Evolutionary conservation across 495 filamentous ascomycete species (phyloP), one percentile per base, ranked within the genome.

Genomic region (Neurospora tetraspora): DNA sequence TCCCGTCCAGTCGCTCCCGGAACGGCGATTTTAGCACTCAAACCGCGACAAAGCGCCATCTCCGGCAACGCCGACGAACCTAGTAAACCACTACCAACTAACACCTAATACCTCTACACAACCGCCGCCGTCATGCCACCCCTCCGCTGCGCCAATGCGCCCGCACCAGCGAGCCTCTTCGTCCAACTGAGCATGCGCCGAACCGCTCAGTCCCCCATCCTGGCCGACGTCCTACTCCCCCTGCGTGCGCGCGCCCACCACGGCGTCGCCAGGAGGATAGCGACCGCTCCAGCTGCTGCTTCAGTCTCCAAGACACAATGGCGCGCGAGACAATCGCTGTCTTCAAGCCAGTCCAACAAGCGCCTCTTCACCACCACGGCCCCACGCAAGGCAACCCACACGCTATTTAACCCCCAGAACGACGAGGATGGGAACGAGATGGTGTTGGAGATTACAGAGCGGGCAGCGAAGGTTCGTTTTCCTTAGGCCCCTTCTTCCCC

Each of bases 401-500:
- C 85, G 39, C 75, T 89, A 31, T 79, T 83, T 74, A 94, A 94
- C 78, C 91, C 91, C 0, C 86, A 88, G 71, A 84, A 85, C 42
- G 90, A 91, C 78, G 92, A 94, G 9, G 88, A 93, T 53, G 94
- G 94, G n/a, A 91, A 94, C 45, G 85, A 91, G 45, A 92, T 97
- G 88, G 83, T 82, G 76, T 85, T 98, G 37, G 88, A 89, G 70
- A 94, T 98, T 70, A 96, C 94, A 2, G 87, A 90, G 20, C 87
- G 94, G 53, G 96, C 96, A 34, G 87, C 92, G 39, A 88, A 91
- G 80, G 93, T 95, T 87, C 72, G 87, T 84, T 71, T 2, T 70
- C 9, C 68, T 53, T 72, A 36, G 45, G 10, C 5, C 36, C 69
- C 38, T 18, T 68, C 34, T 37, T 69, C 20, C 20, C 16, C 34